Base-by-base conservation (phyloP, 106 monocot species). In the Alisma plantagoaquatica region DNA sequence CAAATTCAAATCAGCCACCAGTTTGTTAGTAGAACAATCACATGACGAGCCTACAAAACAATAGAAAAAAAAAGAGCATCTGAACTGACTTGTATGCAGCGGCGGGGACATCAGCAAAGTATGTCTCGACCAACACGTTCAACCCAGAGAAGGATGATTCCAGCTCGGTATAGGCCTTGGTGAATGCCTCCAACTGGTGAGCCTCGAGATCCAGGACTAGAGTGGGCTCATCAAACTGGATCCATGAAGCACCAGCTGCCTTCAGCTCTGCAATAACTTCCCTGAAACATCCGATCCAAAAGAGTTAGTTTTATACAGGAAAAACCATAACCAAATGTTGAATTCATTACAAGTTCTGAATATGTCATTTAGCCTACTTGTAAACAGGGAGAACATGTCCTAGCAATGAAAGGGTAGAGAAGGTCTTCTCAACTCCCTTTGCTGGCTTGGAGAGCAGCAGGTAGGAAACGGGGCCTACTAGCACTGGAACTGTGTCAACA, bases 191-290 rank as follows among this genome's bases (percentile, higher is more conserved):
- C 62, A 90, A 46, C 33, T 90, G 54, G 41, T 74, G 61, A 59
- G 77, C 35, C 3, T 90, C 83, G 54, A 90, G 84, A 64, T 84
- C 90, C 45, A 58, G 31, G 24, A 84, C 71, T 62, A 90, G 80
- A 2, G 80, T 90, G 8, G 90, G 90, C 54, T 90, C 90, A 56
- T 90, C 90, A 52, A 90, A 83, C 68, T 90, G 90, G 51, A 90
- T 80, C 90, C 90, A 90, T 63, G 76, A 71, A 61, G 90, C 90
- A 54, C 90, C 90, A 27, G 75, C 83, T 35, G 70, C 74, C 71
- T 84, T 90, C 67, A 90, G 59, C 66, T 90, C 90, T 62, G 77
- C 64, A 69, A 90, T 72, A 35, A 80, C 90, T 57, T 80, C 80
- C 90, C 90, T 90, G 73, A 9, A 22, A 19, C n/a, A n/a, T n/a